Percentiles rank a stretch among this genome's conserved stretches.
Evolutionary conservation across 257 asterid genomes (phyloP).

Genomic region (Sherardia arvensis): DNA sequence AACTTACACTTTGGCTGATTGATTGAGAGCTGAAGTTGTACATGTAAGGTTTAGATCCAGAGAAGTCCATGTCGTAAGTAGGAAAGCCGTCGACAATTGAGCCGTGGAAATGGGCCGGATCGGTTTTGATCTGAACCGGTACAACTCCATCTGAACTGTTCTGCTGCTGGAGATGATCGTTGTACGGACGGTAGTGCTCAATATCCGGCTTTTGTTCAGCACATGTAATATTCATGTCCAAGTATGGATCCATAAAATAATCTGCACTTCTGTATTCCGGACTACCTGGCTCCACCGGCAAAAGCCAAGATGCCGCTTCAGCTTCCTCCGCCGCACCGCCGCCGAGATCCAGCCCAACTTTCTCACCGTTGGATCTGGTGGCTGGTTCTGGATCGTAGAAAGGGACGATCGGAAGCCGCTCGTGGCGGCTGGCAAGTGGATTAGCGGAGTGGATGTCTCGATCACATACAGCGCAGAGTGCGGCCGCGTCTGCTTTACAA

Average conservation of each 20-base stretch:
- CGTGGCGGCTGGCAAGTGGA: constrained; percentile 80
- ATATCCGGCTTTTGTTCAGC: constrained; percentile 35
- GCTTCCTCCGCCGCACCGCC: constrained; percentile 30
- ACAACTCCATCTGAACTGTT: constrained; percentile 62
- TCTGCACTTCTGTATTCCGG: constrained; percentile 46
- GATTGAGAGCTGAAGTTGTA: constrained; percentile 77
- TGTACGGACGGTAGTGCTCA: constrained; percentile 3
- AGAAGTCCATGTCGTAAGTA: constrained; percentile 43
- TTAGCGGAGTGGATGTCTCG: constrained; percentile 87
- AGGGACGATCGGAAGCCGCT: constrained; percentile 61
- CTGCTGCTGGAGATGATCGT: constrained; percentile 18
- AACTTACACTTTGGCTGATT: constrained; percentile 75
- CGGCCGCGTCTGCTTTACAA: constrained; percentile 86
- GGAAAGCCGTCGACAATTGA: constrained; percentile 75
- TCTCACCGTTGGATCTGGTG: constrained; percentile 6
- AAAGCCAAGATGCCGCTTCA: constrained; percentile 48
- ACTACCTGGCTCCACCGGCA: constrained; percentile 26
- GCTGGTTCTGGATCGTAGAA: constrained; percentile 50
- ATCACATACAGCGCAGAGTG: constrained; percentile 72
- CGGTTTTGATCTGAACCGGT: constrained; percentile 49
- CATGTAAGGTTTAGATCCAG: constrained; percentile 52
- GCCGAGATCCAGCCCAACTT: background rate
- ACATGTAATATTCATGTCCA: constrained; percentile 45
- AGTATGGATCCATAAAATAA: constrained; percentile 41
- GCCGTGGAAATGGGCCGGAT: constrained; percentile 37